phyloP scores from a whole-genome alignment of 371 early-diverging fungal species.

The Apophysomyces trapeziformis region DNA sequence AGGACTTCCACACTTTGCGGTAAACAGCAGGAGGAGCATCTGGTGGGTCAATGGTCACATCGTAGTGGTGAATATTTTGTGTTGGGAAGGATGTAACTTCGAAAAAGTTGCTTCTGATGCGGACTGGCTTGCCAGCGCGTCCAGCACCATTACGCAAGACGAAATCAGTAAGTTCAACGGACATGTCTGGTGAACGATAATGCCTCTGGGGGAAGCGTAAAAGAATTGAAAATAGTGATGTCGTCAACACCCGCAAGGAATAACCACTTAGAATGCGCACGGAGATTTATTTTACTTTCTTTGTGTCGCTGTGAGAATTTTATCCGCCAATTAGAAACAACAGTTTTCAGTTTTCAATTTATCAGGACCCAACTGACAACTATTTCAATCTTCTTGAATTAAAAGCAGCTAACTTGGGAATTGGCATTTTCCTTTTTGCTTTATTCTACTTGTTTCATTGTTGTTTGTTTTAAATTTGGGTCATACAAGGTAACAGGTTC shows the following conservation, averaged over 20 bases:
- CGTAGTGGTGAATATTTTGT: conserved; percentile 26
- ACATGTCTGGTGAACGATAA: conserved; percentile 12
- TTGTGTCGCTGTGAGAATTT: too few relatives aligned
- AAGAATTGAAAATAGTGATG: background rate
- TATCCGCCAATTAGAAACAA: too few relatives aligned
- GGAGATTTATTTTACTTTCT: too few relatives aligned
- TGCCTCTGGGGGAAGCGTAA: background rate
- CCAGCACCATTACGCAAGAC: conserved; percentile 31
- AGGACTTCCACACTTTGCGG: conserved; percentile 51
- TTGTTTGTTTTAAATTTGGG: too few relatives aligned
- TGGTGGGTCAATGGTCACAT: conserved; percentile 36
- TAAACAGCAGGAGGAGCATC: conserved; percentile 50
- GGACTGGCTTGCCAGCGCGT: conserved; percentile 23
- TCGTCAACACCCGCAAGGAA: background rate
- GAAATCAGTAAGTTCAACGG: conserved; percentile 27
- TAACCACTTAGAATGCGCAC: background rate
- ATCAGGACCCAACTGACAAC: too few relatives aligned
- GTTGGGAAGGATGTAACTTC: conserved; percentile 24
- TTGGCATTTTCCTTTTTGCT: too few relatives aligned
- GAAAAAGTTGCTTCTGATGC: conserved; percentile 36
- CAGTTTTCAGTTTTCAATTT: too few relatives aligned
- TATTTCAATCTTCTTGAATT: too few relatives aligned
- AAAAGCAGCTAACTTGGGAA: too few relatives aligned
- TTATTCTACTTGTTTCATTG: too few relatives aligned
- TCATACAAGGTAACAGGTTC: too few relatives aligned